Percentiles rank a stretch among this genome's conserved stretches.
These are phyloP conservation scores for Dictyostelium citrinum DNA, from an alignment of 78 protist species.

Conservation along the genomic window DNA sequence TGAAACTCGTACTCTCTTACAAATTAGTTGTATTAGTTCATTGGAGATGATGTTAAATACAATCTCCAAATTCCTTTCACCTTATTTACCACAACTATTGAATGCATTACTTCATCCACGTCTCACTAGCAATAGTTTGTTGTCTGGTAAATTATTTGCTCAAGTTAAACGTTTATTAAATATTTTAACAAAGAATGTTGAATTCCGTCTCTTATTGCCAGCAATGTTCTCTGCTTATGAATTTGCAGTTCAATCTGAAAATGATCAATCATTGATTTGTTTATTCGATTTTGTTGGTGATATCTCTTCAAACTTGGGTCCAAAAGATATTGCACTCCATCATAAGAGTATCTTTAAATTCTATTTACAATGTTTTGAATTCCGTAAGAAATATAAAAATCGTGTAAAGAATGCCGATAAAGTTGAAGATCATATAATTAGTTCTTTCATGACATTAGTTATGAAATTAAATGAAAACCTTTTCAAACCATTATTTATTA, in stretches of 20 bases:
- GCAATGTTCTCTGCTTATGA: slow-evolving; percentile 68
- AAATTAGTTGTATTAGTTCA: slow-evolving; percentile 38
- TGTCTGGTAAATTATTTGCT: slow-evolving; percentile 9
- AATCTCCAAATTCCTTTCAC: slow-evolving; percentile 59
- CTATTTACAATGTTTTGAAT: slow-evolving; percentile 64
- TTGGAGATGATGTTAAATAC: slow-evolving; percentile 72
- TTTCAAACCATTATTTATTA: slow-evolving; percentile 68
- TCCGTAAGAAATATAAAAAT: slow-evolving; percentile 7
- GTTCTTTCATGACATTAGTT: slow-evolving; percentile 22
- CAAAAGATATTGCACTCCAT: slow-evolving; percentile 67
- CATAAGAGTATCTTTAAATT: slow-evolving; percentile 63
- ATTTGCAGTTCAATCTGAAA: slow-evolving; percentile 55
- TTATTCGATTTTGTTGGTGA: slow-evolving; percentile 72
- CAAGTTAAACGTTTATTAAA: slow-evolving; percentile 23
- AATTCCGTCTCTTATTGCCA: slow-evolving; percentile 60
- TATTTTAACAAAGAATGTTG: slow-evolving; percentile 30
- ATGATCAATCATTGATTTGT: slow-evolving; percentile 27
- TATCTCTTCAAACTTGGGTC: slow-evolving; percentile 8
- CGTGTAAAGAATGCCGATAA: slow-evolving; percentile 28
- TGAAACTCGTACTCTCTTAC: slow-evolving; percentile 58
- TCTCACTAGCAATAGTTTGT: not conserved
- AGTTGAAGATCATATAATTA: slow-evolving; percentile 55
- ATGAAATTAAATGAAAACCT: slow-evolving; percentile 71
- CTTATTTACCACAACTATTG: slow-evolving; percentile 40
- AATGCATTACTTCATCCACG: slow-evolving; percentile 61